Base-by-base conservation (phyloP, 2,329 filamentous ascomycete species). In the Coniochaeta sp. region DNA sequence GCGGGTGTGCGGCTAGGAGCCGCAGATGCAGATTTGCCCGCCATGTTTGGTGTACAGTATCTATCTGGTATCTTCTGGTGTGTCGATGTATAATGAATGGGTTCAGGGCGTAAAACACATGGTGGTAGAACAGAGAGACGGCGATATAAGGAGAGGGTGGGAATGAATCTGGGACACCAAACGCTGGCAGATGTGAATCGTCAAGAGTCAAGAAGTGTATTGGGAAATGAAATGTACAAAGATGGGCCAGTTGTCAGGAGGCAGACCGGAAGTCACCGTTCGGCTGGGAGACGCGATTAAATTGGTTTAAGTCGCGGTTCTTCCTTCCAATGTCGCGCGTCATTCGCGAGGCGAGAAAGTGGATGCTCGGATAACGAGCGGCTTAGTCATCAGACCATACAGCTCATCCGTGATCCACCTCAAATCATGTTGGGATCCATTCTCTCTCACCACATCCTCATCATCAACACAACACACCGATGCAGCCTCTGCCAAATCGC, bases 1-100 rank as follows among this genome's bases (percentile, higher is more conserved):
- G 67, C 64, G 26, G 70, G 67, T 28, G 69, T 71, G 48, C 67
- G 66, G n/a, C n/a, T n/a, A n/a, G n/a, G n/a, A 30, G 63, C 64
- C 31, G 60, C 55, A 5, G 60, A 51, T 16, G 61, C 54, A 14
- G 58, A 38, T 47, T 58, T 65, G 42, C 61, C 62, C 30, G 56
- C 63, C 65, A 67, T 66, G 13, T 35, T 53, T 33, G n/a, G 12
- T 20, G 33, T 38, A 38, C 33, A 22, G 18, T 38, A 20, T n/a
- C n/a, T n/a, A n/a, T n/a, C n/a, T n/a, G n/a, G n/a, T n/a, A n/a
- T n/a, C n/a, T n/a, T n/a, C 33, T 38, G 18, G 33, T 16, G 8
- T 22, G 18, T 2, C 4, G 18, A 10, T 3, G 33, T n/a, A n/a
- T n/a, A n/a, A n/a, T n/a, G n/a, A n/a, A n/a, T n/a, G n/a, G n/a